A percentile compares a stretch with the other conserved stretches of the same genome.
Conservation (phyloP, 306 rosid genomes). For the Sicyos baderoa region DNA sequence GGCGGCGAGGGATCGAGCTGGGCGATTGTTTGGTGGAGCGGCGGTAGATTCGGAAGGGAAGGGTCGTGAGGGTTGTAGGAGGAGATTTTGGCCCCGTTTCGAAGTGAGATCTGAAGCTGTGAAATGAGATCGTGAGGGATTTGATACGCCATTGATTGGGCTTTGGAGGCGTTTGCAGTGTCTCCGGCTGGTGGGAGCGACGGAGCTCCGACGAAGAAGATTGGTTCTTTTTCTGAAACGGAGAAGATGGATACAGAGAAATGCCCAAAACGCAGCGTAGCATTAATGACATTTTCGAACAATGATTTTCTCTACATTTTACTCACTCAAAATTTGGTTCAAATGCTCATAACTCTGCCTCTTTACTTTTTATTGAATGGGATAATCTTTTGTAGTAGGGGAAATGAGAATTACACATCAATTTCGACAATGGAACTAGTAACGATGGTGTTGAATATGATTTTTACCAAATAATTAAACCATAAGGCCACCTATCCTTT, state of each 20-base stretch:
- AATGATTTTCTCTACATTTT: too few relatives aligned
- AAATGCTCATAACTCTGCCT: too few relatives aligned
- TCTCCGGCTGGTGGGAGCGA: background rate
- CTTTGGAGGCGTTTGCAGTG: background rate
- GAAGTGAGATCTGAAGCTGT: constrained; percentile 54
- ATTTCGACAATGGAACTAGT: too few relatives aligned
- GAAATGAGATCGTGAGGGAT: constrained; percentile 60
- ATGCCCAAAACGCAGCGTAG: background rate
- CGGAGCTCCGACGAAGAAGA: background rate
- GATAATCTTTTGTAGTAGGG: too few relatives aligned
- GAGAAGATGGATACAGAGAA: background rate
- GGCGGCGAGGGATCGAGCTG: constrained; percentile 73
- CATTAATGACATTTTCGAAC: too few relatives aligned
- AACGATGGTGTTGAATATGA: too few relatives aligned
- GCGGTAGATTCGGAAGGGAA: constrained; percentile 47
- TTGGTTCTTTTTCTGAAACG: background rate
- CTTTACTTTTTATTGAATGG: too few relatives aligned
- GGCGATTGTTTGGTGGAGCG: constrained; percentile 48
- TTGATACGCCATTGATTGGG: constrained; percentile 57
- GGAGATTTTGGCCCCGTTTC: constrained; percentile 52
- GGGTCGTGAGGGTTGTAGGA: constrained; percentile 55
- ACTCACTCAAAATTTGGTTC: too few relatives aligned
- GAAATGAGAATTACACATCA: too few relatives aligned
- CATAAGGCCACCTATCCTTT: too few relatives aligned
- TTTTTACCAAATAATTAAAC: too few relatives aligned